Conservation (phyloP, 2,329 filamentous ascomycete species). For the Coniochaeta pulveracea region DNA sequence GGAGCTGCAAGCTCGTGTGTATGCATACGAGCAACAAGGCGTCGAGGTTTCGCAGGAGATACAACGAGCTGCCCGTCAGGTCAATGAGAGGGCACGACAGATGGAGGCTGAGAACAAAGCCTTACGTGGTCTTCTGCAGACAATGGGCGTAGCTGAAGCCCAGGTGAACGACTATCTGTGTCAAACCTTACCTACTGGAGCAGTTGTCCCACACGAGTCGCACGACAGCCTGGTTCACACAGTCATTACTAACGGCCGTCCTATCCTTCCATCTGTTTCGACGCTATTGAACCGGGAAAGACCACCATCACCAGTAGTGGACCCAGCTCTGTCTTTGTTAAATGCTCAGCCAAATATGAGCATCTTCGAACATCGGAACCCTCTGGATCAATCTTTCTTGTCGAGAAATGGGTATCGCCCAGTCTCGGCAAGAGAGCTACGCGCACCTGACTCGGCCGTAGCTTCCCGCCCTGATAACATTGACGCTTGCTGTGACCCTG, state of each 20-base stretch:
- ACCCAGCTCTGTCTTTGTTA: no score
- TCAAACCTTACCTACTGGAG: background rate
- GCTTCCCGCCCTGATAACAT: background rate
- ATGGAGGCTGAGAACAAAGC: conserved; percentile 34
- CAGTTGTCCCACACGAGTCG: background rate
- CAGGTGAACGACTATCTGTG: background rate
- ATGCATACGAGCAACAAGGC: conserved; percentile 34
- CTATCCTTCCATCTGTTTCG: conserved; percentile 1
- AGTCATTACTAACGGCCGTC: background rate
- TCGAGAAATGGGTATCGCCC: background rate
- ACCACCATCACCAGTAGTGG: background rate
- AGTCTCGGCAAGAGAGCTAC: background rate
- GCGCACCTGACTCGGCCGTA: background rate
- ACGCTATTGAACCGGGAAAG: background rate
- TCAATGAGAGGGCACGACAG: no score
- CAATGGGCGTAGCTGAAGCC: background rate
- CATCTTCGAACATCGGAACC: background rate
- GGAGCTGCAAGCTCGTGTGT: conserved; percentile 31
- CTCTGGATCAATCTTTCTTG: background rate
- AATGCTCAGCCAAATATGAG: background rate
- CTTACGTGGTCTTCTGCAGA: conserved; percentile 20
- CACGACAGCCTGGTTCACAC: background rate
- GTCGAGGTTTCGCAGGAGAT: conserved; percentile 39
- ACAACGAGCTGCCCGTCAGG: conserved; percentile 38
- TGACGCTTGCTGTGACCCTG: background rate